phyloP scores from a whole-genome alignment of 306 rosid genomes.

The Trifolium repens region DNA sequence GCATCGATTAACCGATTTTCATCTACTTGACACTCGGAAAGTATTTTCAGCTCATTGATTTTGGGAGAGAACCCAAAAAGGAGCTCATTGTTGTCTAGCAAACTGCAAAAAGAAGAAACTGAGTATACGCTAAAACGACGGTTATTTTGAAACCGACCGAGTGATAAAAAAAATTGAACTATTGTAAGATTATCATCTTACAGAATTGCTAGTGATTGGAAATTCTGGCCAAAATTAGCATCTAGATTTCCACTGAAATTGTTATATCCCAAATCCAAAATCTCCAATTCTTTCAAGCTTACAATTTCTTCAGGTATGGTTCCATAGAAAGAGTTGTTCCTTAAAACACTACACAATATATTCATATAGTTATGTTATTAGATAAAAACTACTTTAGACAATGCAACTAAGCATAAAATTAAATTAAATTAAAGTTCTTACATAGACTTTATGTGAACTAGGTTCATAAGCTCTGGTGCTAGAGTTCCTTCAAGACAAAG shows the following conservation, averaged over 20 bases:
- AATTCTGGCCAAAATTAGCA: slow-evolving; percentile 62
- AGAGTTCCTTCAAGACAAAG: slow-evolving; percentile 86
- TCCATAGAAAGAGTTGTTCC: slow-evolving; percentile 81
- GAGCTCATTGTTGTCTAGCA: slow-evolving; percentile 76
- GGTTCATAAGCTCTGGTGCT: slow-evolving; percentile 64
- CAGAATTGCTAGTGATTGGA: slow-evolving; percentile 67
- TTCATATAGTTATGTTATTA: slow-evolving; percentile 4
- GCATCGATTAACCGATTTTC: slow-evolving; percentile 55
- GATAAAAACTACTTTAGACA: slow-evolving; percentile 15
- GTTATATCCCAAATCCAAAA: slow-evolving; percentile 87
- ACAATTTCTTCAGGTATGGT: slow-evolving; percentile 67
- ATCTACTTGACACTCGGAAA: slow-evolving; percentile 79
- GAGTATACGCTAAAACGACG: slow-evolving; percentile 17
- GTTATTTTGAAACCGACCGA: neutral
- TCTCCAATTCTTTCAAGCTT: slow-evolving; percentile 71
- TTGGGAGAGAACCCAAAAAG: slow-evolving; percentile 72
- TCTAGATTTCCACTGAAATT: slow-evolving; percentile 70
- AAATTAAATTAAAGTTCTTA: slow-evolving; percentile 46
- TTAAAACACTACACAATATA: slow-evolving; percentile 63
- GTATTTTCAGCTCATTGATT: slow-evolving; percentile 55
- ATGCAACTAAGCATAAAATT: slow-evolving; percentile 8
- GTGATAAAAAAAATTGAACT: slow-evolving; percentile 4
- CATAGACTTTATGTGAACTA: slow-evolving; percentile 79
- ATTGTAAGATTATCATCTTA: slow-evolving; percentile 51
- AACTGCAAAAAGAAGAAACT: slow-evolving; percentile 55